These are phyloP conservation scores for Dactylellina parvicollis DNA, from an alignment of 2,329 filamentous ascomycete species.

Conservation along the genomic window DNA sequence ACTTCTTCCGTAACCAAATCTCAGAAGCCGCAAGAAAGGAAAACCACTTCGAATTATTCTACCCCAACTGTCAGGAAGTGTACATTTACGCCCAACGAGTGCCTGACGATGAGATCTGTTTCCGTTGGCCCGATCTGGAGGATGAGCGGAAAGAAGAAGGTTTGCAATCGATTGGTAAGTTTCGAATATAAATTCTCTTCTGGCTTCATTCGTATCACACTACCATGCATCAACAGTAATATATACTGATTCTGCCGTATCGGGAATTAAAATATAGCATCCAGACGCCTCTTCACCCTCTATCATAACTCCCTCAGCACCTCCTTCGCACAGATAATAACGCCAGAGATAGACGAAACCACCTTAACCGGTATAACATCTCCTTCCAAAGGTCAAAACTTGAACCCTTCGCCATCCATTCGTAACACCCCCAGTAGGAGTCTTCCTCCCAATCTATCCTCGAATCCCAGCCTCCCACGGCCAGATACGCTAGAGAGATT, in stretches of 20 bases:
- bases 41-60: slow-evolving; percentile 1
- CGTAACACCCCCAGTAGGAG: no score
- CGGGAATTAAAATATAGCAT: neutral
- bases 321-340: slow-evolving; percentile 21
- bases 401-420: neutral
- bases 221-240: no score
- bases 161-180: slow-evolving; percentile 10
- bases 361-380: neutral
- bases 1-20: slow-evolving; percentile 18
- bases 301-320: slow-evolving; percentile 36
- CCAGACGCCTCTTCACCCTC: slow-evolving; percentile 27
- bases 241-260: neutral
- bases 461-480: no score
- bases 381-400: neutral
- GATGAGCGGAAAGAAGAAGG: slow-evolving; percentile 5
- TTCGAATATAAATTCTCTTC: neutral
- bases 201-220: neutral
- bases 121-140: slow-evolving; percentile 33
- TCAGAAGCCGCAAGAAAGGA: neutral
- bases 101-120: slow-evolving; percentile 32
- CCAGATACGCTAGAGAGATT: no score
- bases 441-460: no score
- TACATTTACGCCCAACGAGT: slow-evolving; percentile 25
- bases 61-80: slow-evolving; percentile 18
- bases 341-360: slow-evolving; percentile 18